These are phyloP conservation scores for Penicillium sp. DNA, from an alignment of 2,329 filamentous ascomycete genomes.

Conservation along the genomic window DNA sequence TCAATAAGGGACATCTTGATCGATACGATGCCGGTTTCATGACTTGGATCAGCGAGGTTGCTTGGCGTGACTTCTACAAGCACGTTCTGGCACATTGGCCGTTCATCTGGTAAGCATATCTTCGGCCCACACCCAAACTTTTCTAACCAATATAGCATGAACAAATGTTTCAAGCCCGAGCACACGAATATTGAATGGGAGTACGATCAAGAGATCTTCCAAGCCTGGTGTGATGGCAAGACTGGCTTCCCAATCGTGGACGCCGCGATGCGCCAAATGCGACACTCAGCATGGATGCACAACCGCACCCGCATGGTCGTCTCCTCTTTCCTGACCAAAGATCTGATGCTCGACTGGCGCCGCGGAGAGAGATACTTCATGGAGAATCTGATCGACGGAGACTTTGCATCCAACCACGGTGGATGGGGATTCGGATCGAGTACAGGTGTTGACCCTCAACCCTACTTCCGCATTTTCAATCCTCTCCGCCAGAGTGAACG, in stretches of 20 bases:
- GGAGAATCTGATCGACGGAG: constrained; percentile 76
- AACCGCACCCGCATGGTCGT: constrained; percentile 84
- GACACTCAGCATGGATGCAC: constrained; percentile 73
- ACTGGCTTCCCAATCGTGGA: constrained; percentile 85
- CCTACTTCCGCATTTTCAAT: constrained; percentile 91
- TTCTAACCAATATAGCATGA: constrained; percentile 55
- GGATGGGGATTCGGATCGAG: constrained; percentile 68
- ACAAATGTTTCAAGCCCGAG: constrained; percentile 78
- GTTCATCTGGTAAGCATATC: constrained; percentile 53
- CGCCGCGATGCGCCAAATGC: constrained; percentile 80
- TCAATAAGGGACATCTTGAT: constrained; percentile 65
- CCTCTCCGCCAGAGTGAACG: constrained; percentile 82
- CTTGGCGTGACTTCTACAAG: constrained; percentile 87
- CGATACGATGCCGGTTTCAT: constrained; percentile 66
- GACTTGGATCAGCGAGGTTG: constrained; percentile 79
- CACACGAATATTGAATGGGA: constrained; percentile 84
- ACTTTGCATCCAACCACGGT: constrained; percentile 77
- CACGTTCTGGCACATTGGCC: constrained; percentile 86
- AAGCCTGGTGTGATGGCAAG: constrained; percentile 70
- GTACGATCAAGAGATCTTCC: constrained; percentile 68
- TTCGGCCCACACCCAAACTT: background rate
- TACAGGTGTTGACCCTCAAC: constrained; percentile 79
- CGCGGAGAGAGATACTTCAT: constrained; percentile 82
- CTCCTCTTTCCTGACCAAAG: constrained; percentile 77
- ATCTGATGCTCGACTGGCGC: constrained; percentile 80